A percentile compares a stretch with the other conserved stretches of the same genome.
Conservation (phyloP, 495 filamentous ascomycete species). For the Penicillium cosmopolitanum region DNA sequence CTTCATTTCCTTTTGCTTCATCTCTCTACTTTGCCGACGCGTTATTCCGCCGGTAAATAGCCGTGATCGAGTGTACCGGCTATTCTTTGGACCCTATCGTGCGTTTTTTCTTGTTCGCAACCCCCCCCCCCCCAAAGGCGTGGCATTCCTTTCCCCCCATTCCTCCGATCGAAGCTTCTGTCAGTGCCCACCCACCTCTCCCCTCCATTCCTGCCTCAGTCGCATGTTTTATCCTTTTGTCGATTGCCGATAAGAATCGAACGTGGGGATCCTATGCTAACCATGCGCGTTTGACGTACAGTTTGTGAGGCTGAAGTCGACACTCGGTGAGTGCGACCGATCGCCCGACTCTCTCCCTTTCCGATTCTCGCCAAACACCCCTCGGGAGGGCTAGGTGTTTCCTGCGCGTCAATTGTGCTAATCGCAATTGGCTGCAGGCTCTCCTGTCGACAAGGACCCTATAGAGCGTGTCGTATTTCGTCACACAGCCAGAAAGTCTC, state of each 20-base stretch:
- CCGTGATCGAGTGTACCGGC: constrained; percentile 16
- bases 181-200: constrained; percentile 19
- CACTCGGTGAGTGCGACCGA: constrained; percentile 36
- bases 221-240: constrained; percentile 20
- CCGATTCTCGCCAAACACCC: constrained; percentile 23
- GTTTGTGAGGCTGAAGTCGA: constrained; percentile 28
- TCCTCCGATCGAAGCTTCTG: constrained; percentile 66
- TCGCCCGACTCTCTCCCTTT: constrained; percentile 22
- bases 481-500: constrained; percentile 19
- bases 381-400: constrained; percentile 27
- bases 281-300: constrained; percentile 10
- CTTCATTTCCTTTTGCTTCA: constrained; percentile 17
- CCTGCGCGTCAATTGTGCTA: constrained; percentile 26
- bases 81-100: constrained; percentile 12
- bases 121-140: constrained; percentile 17
- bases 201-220: constrained; percentile 18
- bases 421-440: constrained; percentile 16
- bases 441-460: constrained; percentile 12
- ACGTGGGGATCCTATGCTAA: constrained; percentile 20
- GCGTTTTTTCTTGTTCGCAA: constrained; percentile 21
- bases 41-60: constrained; percentile 53
- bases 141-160: constrained; percentile 31
- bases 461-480: constrained; percentile 16
- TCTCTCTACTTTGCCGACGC: constrained; percentile 22
- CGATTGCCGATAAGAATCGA: constrained; percentile 25